Evolutionary conservation across 805 yeast genomes (phyloP).

Genomic region (Candida sonorensis): DNA sequence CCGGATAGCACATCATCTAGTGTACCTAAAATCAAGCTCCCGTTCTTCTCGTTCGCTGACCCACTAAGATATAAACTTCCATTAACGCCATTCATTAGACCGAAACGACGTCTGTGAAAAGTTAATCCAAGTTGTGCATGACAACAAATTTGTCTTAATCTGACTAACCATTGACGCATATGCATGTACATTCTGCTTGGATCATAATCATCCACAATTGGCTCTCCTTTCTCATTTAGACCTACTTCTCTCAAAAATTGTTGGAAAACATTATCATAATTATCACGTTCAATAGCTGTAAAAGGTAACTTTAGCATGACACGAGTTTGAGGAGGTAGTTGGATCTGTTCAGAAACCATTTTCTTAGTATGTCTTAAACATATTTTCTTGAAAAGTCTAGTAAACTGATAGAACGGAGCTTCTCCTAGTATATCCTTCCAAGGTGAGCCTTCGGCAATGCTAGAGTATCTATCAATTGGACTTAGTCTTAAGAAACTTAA

Average conservation of each 20-base stretch:
- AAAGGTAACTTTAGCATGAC: conserved; percentile 67
- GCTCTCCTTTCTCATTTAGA: conserved; percentile 43
- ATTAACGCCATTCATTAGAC: neutral
- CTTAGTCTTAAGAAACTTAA: conserved; percentile 56
- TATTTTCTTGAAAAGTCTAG: conserved; percentile 43
- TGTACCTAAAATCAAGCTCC: conserved; percentile 31
- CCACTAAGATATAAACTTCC: neutral
- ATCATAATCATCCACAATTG: conserved; percentile 42
- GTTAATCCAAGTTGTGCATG: conserved; percentile 50
- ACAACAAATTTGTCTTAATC: conserved; percentile 74
- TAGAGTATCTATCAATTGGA: conserved; percentile 46
- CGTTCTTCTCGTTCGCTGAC: neutral
- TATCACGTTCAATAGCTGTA: conserved; percentile 77
- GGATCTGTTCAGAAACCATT: conserved; percentile 71
- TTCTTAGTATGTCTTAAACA: conserved; percentile 79
- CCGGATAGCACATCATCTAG: conserved; percentile 63
- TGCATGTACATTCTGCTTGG: conserved; percentile 34
- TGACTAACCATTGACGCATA: conserved; percentile 65
- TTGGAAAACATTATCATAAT: conserved; percentile 58
- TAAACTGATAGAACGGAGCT: conserved; percentile 34
- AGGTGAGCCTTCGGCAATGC: conserved; percentile 13
- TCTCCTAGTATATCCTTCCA: conserved; percentile 22
- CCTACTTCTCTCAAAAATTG: conserved; percentile 56
- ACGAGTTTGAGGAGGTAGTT: conserved; percentile 73
- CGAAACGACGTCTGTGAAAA: conserved; percentile 2